phyloP scores from a whole-genome alignment of 441 rosid genomes.

The Gossypium trilobum region DNA sequence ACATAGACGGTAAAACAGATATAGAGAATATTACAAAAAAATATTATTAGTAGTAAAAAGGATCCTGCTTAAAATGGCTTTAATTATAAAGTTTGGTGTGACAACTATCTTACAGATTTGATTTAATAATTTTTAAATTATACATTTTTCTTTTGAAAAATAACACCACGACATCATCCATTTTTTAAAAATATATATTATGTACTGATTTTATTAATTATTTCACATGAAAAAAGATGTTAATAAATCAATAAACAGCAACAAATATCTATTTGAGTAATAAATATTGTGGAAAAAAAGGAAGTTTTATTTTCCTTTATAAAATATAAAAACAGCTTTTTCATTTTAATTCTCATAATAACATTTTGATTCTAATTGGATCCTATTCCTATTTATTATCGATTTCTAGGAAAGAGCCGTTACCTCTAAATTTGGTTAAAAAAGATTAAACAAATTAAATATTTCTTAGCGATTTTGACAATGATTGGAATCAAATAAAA shows the following conservation, averaged over 20 bases:
- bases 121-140: not conserved
- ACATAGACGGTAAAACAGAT: rapidly evolving
- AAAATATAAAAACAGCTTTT: not conserved
- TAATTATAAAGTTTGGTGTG: not conserved
- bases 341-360: not conserved
- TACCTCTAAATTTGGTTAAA: not conserved
- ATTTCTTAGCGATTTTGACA: not conserved
- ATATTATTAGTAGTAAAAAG: no score
- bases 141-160: no score
- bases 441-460: not conserved
- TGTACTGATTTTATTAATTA: not conserved
- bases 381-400: not conserved
- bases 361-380: not conserved
- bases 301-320: no score
- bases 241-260: no score
- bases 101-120: not conserved
- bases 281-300: no score
- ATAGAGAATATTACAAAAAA: no score
- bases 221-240: not conserved
- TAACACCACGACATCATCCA: not conserved
- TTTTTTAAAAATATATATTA: not conserved
- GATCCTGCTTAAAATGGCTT: no score
- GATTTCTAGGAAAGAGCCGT: not conserved
- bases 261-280: no score
- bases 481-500: not conserved